phyloP scores from a whole-genome alignment of 139 green algal genomes.

The Auxenochlorella pyrenoidosa region DNA sequence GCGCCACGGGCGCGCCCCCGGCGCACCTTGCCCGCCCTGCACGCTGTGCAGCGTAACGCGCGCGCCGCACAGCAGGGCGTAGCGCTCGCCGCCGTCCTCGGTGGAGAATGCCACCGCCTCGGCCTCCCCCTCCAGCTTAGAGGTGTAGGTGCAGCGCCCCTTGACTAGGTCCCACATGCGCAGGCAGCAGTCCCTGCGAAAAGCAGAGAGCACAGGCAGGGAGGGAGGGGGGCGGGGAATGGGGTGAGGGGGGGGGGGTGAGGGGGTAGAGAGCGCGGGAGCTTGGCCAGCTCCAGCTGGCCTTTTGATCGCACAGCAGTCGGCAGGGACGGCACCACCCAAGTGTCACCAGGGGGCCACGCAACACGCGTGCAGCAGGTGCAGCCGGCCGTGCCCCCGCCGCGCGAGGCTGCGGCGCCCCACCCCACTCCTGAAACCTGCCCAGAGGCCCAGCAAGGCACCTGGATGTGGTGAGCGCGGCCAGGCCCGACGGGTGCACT shows the following conservation, averaged over 20 bases:
- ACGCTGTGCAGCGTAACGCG: constrained; percentile 56
- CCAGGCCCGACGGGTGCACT: constrained; percentile 76
- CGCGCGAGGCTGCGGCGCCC: too few relatives aligned
- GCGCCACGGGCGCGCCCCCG: background rate
- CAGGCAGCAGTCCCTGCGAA: constrained; percentile 68
- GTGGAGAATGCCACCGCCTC: constrained; percentile 59
- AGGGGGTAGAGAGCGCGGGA: background rate
- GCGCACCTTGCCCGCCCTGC: constrained; percentile 17
- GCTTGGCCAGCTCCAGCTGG: too few relatives aligned
- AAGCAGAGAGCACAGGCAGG: background rate
- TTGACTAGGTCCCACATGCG: constrained; percentile 89
- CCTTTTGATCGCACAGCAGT: too few relatives aligned
- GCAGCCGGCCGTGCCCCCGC: too few relatives aligned
- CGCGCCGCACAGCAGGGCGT: constrained; percentile 59
- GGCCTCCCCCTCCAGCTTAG: constrained; percentile 61
- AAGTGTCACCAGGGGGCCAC: too few relatives aligned
- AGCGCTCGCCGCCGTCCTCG: constrained; percentile 48
- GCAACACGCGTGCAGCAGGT: background rate
- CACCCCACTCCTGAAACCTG: background rate
- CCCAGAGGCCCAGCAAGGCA: constrained; percentile 42
- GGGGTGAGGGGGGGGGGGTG: too few relatives aligned
- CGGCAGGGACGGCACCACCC: too few relatives aligned
- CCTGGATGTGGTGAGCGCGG: constrained; percentile 76
- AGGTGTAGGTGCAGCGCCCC: constrained; percentile 69
- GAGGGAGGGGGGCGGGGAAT: background rate